Percentiles rank a stretch among this genome's conserved stretches.
These are phyloP conservation scores for Thymus quinquecostatus DNA, from an alignment of 257 asterid species.

Conservation along the genomic window DNA sequence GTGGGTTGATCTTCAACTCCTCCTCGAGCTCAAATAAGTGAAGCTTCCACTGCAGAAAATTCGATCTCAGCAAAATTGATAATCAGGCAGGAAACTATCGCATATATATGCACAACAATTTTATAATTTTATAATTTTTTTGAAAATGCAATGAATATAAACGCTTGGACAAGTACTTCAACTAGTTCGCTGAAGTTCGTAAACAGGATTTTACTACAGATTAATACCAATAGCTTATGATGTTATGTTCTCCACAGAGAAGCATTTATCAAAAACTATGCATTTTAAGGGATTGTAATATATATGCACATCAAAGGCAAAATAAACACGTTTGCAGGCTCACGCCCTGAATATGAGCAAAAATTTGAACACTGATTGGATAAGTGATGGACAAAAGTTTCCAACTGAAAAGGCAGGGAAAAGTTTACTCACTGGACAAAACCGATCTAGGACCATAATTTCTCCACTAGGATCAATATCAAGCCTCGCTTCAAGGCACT, in stretches of 20 bases:
- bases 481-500: conserved; percentile 64
- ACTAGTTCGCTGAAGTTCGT: not conserved
- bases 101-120: not conserved
- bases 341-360: conserved; percentile 2
- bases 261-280: conserved; percentile 13
- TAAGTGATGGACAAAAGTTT: not conserved
- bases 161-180: not conserved
- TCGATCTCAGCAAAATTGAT: conserved; percentile 13
- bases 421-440: conserved; percentile 78
- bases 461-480: conserved; percentile 83
- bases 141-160: not conserved
- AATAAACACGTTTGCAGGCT: not conserved
- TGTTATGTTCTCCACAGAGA: conserved; percentile 16
- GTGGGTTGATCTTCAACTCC: conserved; percentile 67
- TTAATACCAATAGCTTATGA: conserved; percentile 1
- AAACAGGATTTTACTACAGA: not conserved
- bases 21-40: conserved; percentile 83
- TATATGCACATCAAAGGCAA: not conserved
- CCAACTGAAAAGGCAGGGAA: conserved; percentile 16
- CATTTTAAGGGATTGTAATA: not conserved
- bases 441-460: conserved; percentile 65
- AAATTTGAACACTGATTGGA: conserved; percentile 8
- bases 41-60: conserved; percentile 69
- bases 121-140: not conserved
- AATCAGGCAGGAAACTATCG: not conserved